Evolutionary conservation across 306 rosid genomes (phyloP).

Genomic region (Prosopis cineraria): DNA sequence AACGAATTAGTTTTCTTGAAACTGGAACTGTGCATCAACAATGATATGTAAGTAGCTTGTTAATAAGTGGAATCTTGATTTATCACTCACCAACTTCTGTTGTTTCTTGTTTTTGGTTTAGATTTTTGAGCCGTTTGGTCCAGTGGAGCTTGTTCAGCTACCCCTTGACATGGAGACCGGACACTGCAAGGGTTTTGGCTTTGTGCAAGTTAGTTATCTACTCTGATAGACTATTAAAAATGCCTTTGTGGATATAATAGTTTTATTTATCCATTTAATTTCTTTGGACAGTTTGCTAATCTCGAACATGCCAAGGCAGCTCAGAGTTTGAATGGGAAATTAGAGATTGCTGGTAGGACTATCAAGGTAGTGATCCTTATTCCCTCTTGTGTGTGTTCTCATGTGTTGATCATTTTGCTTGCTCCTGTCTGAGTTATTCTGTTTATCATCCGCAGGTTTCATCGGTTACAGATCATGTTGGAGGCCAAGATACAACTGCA

Average conservation of each 20-base stretch:
- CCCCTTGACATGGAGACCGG: conserved; percentile 97
- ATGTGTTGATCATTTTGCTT: neutral
- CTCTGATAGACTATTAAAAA: neutral
- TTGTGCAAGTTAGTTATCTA: conserved; percentile 79
- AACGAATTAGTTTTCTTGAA: neutral
- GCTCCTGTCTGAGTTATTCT: conserved; percentile 19
- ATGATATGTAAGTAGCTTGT: neutral
- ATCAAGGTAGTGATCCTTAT: conserved; percentile 64
- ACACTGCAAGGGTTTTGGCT: conserved; percentile 99
- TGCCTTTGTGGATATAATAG: conserved; percentile 3
- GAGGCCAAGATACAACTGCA: conserved; percentile 79
- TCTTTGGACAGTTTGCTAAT: conserved; percentile 73
- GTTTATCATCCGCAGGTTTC: conserved; percentile 67
- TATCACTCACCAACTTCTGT: conserved; percentile 18
- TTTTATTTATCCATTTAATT: conserved; percentile 10
- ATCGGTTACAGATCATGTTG: conserved; percentile 96
- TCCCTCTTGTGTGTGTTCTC: neutral
- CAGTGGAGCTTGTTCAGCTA: conserved; percentile 91
- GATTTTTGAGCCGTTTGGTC: conserved; percentile 99
- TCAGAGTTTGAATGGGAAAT: conserved; percentile 92
- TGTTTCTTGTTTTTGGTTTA: conserved; percentile 35
- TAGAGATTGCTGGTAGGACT: conserved; percentile 94
- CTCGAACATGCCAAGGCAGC: conserved; percentile 97
- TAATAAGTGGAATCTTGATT: conserved; percentile 11
- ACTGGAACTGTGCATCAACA: conserved; percentile 9